These are phyloP conservation scores for Teratosphaeria nubilosa DNA, from an alignment of 2,329 filamentous ascomycete genomes.

Conservation along the genomic window DNA sequence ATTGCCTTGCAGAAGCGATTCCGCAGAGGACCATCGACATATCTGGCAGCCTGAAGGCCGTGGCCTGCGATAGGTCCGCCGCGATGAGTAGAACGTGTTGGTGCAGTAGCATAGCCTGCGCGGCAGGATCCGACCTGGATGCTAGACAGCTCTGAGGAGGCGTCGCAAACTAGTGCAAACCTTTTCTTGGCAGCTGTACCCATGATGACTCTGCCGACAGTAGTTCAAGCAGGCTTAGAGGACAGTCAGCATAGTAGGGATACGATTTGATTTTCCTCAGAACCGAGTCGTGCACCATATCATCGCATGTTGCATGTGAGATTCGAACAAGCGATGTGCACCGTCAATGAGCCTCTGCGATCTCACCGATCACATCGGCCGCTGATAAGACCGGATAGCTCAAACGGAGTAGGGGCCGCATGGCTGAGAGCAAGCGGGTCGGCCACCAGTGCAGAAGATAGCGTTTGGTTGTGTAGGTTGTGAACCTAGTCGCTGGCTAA, in stretches of 20 bases:
- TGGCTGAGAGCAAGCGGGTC: not conserved
- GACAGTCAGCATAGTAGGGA: not conserved
- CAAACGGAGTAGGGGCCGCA: not conserved
- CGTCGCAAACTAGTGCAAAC: not conserved
- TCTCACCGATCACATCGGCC: not conserved
- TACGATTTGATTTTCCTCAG: not conserved
- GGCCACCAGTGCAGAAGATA: not conserved
- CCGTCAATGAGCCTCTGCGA: not conserved
- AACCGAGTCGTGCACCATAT: not conserved
- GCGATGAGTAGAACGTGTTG: not conserved
- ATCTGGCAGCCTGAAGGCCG: not conserved
- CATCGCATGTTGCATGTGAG: not conserved
- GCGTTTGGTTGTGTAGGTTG: not conserved
- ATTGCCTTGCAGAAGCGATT: not conserved
- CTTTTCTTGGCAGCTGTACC: not conserved
- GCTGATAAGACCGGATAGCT: not conserved
- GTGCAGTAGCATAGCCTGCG: not conserved
- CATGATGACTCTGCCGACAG: slow-evolving; percentile 3
- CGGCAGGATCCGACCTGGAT: not conserved
- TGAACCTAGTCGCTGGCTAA: not conserved
- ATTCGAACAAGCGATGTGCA: not conserved
- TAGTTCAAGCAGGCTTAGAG: not conserved
- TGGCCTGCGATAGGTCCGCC: not conserved
- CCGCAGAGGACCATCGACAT: not conserved
- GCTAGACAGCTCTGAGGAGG: not conserved